Conservation (phyloP, 2,329 filamentous ascomycete species). For the Fusarium sp. region DNA sequence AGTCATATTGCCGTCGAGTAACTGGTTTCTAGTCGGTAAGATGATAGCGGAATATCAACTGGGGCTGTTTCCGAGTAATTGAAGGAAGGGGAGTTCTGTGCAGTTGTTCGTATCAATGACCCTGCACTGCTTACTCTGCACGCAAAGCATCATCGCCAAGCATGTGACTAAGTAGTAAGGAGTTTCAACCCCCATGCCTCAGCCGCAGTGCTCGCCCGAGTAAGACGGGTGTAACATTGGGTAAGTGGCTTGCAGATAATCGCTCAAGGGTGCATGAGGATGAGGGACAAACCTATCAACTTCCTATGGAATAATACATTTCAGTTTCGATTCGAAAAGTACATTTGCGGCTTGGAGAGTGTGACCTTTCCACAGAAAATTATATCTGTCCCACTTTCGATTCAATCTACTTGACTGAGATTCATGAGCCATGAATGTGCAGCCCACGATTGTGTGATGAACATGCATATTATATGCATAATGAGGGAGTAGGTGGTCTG, state of each 20-base stretch:
- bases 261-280: not conserved
- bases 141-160: not conserved
- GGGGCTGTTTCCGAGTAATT: fast-evolving
- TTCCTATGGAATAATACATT: too few species aligned
- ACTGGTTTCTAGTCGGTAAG: fast-evolving
- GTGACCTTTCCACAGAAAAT: fast-evolving
- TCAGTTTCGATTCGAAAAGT: too few species aligned
- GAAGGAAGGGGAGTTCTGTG: not conserved
- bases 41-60: not conserved
- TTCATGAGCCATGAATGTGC: too few species aligned
- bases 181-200: not conserved
- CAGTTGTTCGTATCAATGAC: not conserved
- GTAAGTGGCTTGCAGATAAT: not conserved
- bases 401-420: too few species aligned
- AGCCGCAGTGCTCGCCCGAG: not conserved
- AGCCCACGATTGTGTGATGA: not conserved
- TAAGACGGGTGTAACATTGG: too few species aligned
- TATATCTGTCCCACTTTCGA: not conserved
- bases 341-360: too few species aligned
- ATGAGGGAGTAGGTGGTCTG: not conserved
- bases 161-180: not conserved
- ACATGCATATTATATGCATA: not conserved
- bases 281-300: not conserved
- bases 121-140: not conserved
- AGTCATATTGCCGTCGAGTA: fast-evolving